Evolutionary conservation across 2,329 filamentous ascomycete species (phyloP), one percentile per base, ranked within the genome.

Genomic region (Daldinia eschscholtzii): DNA sequence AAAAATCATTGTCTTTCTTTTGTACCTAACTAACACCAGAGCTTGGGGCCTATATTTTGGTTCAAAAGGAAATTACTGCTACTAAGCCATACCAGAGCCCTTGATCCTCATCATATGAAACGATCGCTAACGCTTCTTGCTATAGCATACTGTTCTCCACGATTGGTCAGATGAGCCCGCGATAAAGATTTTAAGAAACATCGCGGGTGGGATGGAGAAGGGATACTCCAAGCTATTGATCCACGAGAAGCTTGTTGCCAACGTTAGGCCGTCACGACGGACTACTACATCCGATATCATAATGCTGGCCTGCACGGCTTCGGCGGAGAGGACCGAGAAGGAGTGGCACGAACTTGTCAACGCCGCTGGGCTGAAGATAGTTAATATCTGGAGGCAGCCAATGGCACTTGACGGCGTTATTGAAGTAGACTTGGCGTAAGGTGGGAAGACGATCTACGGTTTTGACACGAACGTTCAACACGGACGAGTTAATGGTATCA

Each of bases 161-260:
- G 80, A 83, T 61, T 83, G 79, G 80, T 75, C 78, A 0, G 79
- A 83, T 53, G 72, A 72, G 13, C 70, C 77, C n/a, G 76, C 77
- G 0, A 30, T 66, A 2, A 39, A 68, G 7, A 81, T 83, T 30
- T 60, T 83, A 15, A 68, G 70, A 30, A 73, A 80, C 13, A 67
- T 79, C 4, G 15, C 73, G 64, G 20, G 77, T 3, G 75, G 73
- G 7, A 79, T 82, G 76, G 73, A 68, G 26, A 73, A 65, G 53
- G 75, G 80, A 46, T 79, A 82, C 65, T 82, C 80, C 4, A 80
- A 81, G 56, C 37, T 85, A 4, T 68, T 86, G 12, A 78, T 85
- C 39, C 77, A 81, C 44, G 81, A 83, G 64, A 78, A 76, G 33
- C 66, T 82, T 10, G 71, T 81, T 12, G 78, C 74, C 20, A 73